Conservation (phyloP, 202 grass and related monocot genomes). For the Setaria italica region DNA sequence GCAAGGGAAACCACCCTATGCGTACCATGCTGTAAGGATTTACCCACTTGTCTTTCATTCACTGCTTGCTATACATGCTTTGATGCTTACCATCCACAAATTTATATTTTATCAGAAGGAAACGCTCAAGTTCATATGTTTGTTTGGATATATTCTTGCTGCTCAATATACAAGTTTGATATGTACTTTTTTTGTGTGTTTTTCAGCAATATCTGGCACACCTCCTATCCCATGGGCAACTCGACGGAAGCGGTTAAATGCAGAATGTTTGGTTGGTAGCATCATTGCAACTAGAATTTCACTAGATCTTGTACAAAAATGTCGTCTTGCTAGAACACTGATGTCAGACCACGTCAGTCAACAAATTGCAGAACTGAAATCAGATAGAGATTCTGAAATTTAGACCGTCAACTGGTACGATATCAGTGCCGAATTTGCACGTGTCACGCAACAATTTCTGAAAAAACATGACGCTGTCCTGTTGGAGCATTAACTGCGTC, state of each 20-base stretch:
- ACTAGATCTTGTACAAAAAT: conserved; percentile 12
- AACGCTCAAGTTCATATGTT: not conserved
- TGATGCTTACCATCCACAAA: not conserved
- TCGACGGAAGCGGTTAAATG: conserved; percentile 69
- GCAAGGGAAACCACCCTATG: conserved; percentile 93
- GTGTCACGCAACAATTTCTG: not conserved
- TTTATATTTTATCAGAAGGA: too few species aligned
- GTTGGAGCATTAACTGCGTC: conserved; percentile 4
- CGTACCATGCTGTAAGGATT: conserved; percentile 83
- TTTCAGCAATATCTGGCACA: conserved; percentile 93
- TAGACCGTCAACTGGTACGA: not conserved
- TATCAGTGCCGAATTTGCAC: not conserved
- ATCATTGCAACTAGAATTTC: not conserved
- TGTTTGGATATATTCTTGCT: not conserved
- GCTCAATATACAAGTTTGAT: not conserved
- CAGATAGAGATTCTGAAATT: not conserved
- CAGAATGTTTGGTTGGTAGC: not conserved
- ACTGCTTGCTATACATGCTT: not conserved
- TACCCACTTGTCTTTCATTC: not conserved
- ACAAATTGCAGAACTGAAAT: conserved; percentile 10
- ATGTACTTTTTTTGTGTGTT: conserved; percentile 6
- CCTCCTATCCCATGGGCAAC: conserved; percentile 80
- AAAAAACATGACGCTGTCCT: conserved; percentile 19
- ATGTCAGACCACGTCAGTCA: not conserved
- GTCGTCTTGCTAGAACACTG: not conserved